phyloP scores from a whole-genome alignment of 2,329 filamentous ascomycete genomes.

The Alternaria sp. region DNA sequence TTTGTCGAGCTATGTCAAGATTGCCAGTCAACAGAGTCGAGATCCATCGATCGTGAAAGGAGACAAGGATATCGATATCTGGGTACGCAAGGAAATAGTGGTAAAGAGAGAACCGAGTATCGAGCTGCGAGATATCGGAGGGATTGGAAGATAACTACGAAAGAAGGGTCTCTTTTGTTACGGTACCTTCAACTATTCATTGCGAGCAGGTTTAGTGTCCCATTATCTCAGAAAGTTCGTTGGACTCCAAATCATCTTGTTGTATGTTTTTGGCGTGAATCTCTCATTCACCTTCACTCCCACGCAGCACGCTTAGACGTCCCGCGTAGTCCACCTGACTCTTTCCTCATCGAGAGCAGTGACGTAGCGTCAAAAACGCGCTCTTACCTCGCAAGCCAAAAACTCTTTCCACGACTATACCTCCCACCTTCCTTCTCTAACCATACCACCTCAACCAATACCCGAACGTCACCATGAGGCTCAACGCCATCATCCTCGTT shows the following conservation, averaged over 20 bases:
- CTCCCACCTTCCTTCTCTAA: neutral
- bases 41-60: neutral
- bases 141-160: neutral
- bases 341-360: neutral
- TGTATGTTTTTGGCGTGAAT: neutral
- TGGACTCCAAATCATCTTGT: neutral
- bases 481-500: neutral
- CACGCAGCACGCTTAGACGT: neutral
- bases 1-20: neutral
- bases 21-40: neutral
- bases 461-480: neutral
- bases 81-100: neutral
- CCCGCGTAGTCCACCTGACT: neutral
- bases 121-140: neutral
- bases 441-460: neutral
- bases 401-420: neutral
- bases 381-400: neutral
- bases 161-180: neutral
- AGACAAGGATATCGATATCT: constrained; percentile 1
- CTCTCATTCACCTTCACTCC: neutral
- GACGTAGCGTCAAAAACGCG: neutral
- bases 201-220: neutral
- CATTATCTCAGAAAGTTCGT: neutral
- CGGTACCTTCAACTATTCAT: neutral
- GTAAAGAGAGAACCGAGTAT: neutral